phyloP scores from a whole-genome alignment of 345 rosid genomes.

The Camelina sativa region DNA sequence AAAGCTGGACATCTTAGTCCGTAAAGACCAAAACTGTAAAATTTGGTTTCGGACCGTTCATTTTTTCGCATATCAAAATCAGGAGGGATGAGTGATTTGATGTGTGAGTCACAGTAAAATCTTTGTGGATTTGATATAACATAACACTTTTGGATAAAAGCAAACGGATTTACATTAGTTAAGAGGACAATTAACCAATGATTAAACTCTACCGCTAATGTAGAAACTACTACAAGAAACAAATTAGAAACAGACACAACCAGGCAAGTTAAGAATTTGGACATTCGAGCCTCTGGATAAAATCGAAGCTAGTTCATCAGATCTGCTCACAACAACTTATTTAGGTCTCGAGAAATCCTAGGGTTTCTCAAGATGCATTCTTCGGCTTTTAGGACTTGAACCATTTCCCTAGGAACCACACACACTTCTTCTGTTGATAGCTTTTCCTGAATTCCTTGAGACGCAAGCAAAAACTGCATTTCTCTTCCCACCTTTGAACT shows the following conservation, averaged over 20 bases:
- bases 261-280: conserved; percentile 13
- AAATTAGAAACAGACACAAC: conserved; percentile 9
- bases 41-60: too few relatives aligned
- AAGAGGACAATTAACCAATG: conserved; percentile 30
- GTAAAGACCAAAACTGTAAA: too few relatives aligned
- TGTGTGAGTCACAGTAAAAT: too few relatives aligned
- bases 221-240: background rate
- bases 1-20: too few relatives aligned
- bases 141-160: background rate
- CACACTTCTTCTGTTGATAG: conserved; percentile 48
- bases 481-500: conserved; percentile 19
- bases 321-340: conserved; percentile 18
- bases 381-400: conserved; percentile 31
- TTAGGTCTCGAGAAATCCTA: conserved; percentile 29
- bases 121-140: too few relatives aligned
- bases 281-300: background rate
- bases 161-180: conserved; percentile 29
- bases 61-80: too few relatives aligned
- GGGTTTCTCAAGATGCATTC: conserved; percentile 32
- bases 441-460: conserved; percentile 53
- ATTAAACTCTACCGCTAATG: conserved; percentile 10
- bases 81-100: too few relatives aligned
- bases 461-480: conserved; percentile 41
- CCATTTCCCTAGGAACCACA: conserved; percentile 48
- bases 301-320: conserved; percentile 13